Conservation (phyloP, 2,329 filamentous ascomycete genomes). For the Calonectria pseudoturangicola region DNA sequence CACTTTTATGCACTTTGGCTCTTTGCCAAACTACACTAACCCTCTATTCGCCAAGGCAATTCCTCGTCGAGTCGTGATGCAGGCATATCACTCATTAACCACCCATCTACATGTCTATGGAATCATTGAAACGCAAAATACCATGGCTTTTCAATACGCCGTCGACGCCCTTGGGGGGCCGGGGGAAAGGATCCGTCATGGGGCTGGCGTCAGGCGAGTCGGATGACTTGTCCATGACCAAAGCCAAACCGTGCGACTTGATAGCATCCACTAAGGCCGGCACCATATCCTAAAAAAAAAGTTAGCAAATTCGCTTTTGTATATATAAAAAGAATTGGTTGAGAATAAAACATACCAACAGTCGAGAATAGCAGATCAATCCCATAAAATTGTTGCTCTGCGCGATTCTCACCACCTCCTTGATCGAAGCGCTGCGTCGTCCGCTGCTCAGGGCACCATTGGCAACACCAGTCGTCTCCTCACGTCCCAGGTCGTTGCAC, state of each 20-base stretch:
- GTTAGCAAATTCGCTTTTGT: neutral
- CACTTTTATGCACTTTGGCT: slow-evolving; percentile 15
- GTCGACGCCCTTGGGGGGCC: slow-evolving; percentile 88
- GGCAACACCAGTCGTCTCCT: slow-evolving; percentile 65
- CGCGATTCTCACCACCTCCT: slow-evolving; percentile 94
- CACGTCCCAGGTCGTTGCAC: slow-evolving; percentile 90
- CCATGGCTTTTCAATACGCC: slow-evolving; percentile 90
- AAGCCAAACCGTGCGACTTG: slow-evolving; percentile 93
- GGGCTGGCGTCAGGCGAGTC: slow-evolving; percentile 66
- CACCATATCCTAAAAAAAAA: slow-evolving; percentile 84
- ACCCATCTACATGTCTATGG: slow-evolving; percentile 79
- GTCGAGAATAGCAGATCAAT: slow-evolving; percentile 88
- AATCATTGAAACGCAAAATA: slow-evolving; percentile 93
- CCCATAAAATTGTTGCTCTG: slow-evolving; percentile 99
- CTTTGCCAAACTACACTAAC: slow-evolving; percentile 28
- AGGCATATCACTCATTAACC: slow-evolving; percentile 49
- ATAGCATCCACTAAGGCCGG: slow-evolving; percentile 94
- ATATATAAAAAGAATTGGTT: neutral
- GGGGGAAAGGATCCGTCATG: slow-evolving; percentile 71
- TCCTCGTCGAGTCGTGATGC: slow-evolving; percentile 42
- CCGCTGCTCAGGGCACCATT: slow-evolving; percentile 74
- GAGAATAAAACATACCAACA: slow-evolving; percentile 79
- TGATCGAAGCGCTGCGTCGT: slow-evolving; percentile 87
- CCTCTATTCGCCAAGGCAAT: slow-evolving; percentile 44
- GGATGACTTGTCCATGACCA: slow-evolving; percentile 90